Conservation (phyloP, 306 rosid species). For the Dalbergia oliveri region DNA sequence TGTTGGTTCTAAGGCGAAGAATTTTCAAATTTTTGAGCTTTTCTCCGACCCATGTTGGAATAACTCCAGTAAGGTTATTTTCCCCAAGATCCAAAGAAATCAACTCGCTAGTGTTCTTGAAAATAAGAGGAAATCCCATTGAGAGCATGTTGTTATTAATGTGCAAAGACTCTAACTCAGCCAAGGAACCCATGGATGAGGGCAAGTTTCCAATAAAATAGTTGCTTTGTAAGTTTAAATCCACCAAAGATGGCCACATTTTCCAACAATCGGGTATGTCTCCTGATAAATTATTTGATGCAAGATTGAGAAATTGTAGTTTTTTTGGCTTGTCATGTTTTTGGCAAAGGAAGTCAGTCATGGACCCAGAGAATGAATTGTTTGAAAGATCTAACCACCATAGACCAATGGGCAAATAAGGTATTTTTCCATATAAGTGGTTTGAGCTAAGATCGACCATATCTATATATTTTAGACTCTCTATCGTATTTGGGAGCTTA, state of each 20-base stretch:
- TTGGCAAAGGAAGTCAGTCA: not conserved
- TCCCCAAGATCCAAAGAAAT: constrained; percentile 3
- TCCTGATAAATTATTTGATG: constrained; percentile 34
- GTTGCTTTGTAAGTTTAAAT: not conserved
- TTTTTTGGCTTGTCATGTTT: not conserved
- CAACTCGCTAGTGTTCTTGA: not conserved
- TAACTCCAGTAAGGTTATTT: not conserved
- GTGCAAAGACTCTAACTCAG: not conserved
- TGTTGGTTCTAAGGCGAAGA: constrained; percentile 25
- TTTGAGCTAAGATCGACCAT: constrained; percentile 15
- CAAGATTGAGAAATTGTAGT: not conserved
- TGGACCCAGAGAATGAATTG: constrained; percentile 26
- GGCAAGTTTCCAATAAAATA: constrained; percentile 10
- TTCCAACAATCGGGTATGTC: constrained; percentile 35
- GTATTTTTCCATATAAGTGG: not conserved
- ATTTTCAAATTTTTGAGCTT: not conserved
- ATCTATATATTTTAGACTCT: rapidly evolving
- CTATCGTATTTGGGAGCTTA: not conserved
- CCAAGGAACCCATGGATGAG: not conserved
- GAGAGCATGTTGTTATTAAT: not conserved
- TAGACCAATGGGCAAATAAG: not conserved
- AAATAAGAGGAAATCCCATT: not conserved
- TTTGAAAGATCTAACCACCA: not conserved
- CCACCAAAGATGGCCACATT: not conserved
- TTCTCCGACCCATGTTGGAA: constrained; percentile 26